A percentile compares a stretch with the other conserved stretches of the same genome.
Conservation (phyloP, 208 protist genomes). For the Acanthamoeba lenticulata region DNA sequence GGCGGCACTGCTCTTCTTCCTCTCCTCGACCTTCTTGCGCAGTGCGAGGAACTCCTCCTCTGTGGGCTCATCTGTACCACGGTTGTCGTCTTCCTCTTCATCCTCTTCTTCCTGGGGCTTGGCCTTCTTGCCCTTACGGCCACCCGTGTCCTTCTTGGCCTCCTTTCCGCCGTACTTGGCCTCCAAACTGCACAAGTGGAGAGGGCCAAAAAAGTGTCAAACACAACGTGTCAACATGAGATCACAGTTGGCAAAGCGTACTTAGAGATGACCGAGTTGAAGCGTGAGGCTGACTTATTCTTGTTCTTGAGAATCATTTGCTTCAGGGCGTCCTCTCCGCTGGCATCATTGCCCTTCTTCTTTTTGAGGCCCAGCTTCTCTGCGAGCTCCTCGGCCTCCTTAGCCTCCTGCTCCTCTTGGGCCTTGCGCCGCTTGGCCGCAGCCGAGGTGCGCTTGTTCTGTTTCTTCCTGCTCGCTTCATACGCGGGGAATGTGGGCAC, state of each 20-base stretch:
- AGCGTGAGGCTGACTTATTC: neutral
- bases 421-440: neutral
- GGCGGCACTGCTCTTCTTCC: neutral
- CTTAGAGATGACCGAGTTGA: slow-evolving; percentile 27
- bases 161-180: slow-evolving; percentile 47
- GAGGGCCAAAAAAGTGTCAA: neutral
- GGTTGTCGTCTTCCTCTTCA: neutral
- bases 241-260: neutral
- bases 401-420: slow-evolving; percentile 1
- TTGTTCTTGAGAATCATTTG: slow-evolving; percentile 35
- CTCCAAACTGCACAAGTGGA: neutral
- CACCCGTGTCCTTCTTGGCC: neutral
- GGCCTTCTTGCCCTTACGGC: neutral
- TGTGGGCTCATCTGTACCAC: neutral
- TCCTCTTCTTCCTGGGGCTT: neutral
- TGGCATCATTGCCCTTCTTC: neutral
- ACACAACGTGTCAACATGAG: neutral
- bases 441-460: neutral
- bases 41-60: slow-evolving; percentile 40
- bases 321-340: neutral
- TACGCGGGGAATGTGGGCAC: neutral
- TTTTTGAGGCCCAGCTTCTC: neutral
- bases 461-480: neutral
- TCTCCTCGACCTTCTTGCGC: neutral
- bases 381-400: slow-evolving; percentile 52